Conservation (phyloP, 352 stramenopile species). For the Globisporangium iwayamae region DNA sequence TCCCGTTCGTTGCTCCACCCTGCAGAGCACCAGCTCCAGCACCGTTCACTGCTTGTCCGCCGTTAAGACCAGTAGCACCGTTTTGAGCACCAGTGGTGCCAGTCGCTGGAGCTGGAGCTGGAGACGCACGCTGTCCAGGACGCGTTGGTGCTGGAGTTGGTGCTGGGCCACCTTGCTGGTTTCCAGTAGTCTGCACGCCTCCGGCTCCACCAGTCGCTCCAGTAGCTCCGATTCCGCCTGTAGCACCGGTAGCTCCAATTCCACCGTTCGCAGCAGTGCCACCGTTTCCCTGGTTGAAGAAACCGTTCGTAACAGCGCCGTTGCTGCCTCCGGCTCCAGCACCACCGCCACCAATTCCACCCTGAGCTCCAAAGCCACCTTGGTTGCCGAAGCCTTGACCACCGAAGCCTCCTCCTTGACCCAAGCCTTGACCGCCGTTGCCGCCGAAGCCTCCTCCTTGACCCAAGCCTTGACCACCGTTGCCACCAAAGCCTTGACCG, state of each 20-base stretch:
- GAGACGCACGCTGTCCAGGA: conserved; percentile 2
- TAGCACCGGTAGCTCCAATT: not conserved
- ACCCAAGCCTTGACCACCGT: too few species aligned
- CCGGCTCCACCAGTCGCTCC: not conserved
- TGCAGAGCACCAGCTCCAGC: not conserved
- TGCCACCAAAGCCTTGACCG: too few species aligned
- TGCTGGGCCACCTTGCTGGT: not conserved
- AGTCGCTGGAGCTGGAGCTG: not conserved
- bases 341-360: not conserved
- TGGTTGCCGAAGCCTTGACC: not conserved
- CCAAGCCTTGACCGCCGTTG: too few species aligned
- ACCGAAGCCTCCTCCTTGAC: not conserved
- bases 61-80: not conserved
- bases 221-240: not conserved
- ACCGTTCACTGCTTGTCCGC: conserved; percentile 2
- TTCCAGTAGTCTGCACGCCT: not conserved
- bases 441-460: too few species aligned
- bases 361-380: not conserved
- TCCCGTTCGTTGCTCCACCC: not conserved
- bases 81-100: conserved; percentile 2
- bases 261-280: not conserved
- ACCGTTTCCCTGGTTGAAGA: conserved; percentile 1
- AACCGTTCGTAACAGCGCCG: not conserved
- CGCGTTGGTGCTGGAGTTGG: conserved; percentile 9
- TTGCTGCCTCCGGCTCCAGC: not conserved